Evolutionary conservation across 331 rosid species (phyloP), one percentile per base, ranked within the genome.

Genomic region (Stylosanthes scabra): DNA sequence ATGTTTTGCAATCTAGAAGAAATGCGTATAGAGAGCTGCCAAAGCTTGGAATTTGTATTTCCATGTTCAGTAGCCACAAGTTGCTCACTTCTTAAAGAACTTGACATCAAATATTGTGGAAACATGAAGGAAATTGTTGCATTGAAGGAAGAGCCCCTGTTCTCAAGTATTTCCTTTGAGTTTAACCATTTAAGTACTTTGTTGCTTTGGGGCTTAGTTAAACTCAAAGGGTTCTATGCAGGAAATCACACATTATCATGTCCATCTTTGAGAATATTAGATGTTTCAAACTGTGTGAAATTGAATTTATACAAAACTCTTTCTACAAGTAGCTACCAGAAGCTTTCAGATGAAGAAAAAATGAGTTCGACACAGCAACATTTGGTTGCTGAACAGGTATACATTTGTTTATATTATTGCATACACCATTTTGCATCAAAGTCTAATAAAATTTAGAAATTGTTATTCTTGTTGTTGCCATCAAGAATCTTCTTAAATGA

Each of bases 361-460:
- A 15, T 7, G 0, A 44, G 1, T 37, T 2, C 44, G 9, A 15
- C 8, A 10, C 59, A 45, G 9, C 68, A 66, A 10, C 47, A 7
- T 13, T 64, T 74, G 57, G 11, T 11, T 8, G 45, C 31, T 6
- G 78, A 74, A 41, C 57, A 74, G 78, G 71, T 74, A 63, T 50
- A 52, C 4, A 58, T 31, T 54, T 31, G 37, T 31, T 34, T 34
- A 34, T 34, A 34, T 34, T 34, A 34, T 5, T 34, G 5, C 39
- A 34, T 34, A 2, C 5, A 34, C 13, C 8, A 25, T 9, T 9
- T 9, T 12, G 31, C 34, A 20, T 44, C 20, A 5, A 44, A 20
- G 11, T 3, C 6, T 7, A 7, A 51, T 52, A 34, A 4, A 34
- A 31, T 31, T 3, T 31, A 31, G 5, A 31, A 31, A 31, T 31